Evolutionary conservation across 495 filamentous ascomycete genomes (phyloP).

Genomic region (Penicillium cataractarum): DNA sequence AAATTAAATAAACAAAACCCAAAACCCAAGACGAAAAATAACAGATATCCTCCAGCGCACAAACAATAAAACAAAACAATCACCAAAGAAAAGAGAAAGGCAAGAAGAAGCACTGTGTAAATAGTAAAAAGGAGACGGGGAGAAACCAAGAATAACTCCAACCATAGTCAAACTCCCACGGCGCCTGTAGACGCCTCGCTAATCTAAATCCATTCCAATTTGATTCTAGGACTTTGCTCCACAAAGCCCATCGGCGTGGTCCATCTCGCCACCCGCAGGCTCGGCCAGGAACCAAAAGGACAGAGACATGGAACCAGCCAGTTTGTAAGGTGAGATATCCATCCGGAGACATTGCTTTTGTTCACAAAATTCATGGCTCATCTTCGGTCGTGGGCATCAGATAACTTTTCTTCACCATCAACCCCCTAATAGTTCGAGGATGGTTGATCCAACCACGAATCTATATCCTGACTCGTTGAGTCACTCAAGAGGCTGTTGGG

Average conservation of each 20-base stretch:
- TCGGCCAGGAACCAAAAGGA: constrained; percentile 11
- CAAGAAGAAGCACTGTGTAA: neutral
- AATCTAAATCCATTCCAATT: constrained; percentile 6
- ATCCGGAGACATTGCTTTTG: constrained; percentile 3
- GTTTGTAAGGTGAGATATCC: constrained; percentile 4
- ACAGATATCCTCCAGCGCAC: neutral
- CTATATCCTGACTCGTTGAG: constrained; percentile 8
- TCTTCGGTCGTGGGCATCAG: constrained; percentile 7
- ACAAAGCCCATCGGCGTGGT: constrained; percentile 19
- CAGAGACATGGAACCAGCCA: constrained; percentile 14
- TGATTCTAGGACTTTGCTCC: constrained; percentile 10
- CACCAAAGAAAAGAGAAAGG: neutral
- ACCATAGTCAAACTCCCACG: neutral
- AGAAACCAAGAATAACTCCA: neutral
- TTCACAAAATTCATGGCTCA: constrained; percentile 1
- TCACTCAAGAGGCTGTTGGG: neutral
- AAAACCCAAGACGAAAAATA: neutral
- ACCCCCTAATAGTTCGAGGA: neutral
- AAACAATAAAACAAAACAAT: neutral
- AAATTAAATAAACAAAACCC: neutral
- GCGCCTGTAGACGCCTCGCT: constrained; percentile 8
- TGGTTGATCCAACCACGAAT: constrained; percentile 10
- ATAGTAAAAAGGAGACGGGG: neutral
- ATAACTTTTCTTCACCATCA: neutral
- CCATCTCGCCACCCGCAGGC: constrained; percentile 1